A percentile compares a stretch with the other conserved stretches of the same genome.
Conservation (phyloP, 2,329 filamentous ascomycete genomes). For the Exutisphaerella laricina region DNA sequence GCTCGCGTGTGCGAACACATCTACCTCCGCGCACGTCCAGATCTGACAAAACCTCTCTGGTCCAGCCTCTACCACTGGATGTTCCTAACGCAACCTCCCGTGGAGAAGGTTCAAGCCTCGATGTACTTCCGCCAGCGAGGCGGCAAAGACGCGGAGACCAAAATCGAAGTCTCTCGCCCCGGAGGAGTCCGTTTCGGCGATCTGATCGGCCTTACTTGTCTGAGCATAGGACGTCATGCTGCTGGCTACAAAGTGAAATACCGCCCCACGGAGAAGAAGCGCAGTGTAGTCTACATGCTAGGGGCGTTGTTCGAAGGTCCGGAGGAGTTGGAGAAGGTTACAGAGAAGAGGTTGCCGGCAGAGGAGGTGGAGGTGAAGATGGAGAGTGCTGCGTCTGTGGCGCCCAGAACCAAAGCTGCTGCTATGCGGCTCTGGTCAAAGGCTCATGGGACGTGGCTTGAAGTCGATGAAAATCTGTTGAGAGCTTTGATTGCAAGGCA, state of each 20-base stretch:
- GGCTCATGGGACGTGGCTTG: too few relatives aligned
- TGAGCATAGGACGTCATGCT: not conserved
- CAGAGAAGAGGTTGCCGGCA: too few relatives aligned
- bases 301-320: conserved; percentile 14
- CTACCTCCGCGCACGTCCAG: conserved; percentile 4
- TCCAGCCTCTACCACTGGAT: conserved; percentile 9
- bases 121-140: conserved; percentile 2
- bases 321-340: conserved; percentile 6
- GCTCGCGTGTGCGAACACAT: conserved; percentile 10
- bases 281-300: conserved; percentile 10
- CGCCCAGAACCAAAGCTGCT: too few relatives aligned
- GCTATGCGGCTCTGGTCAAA: too few relatives aligned
- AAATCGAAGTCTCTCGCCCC: not conserved
- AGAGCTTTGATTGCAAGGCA: too few relatives aligned
- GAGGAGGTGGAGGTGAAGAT: too few relatives aligned
- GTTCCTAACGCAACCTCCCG: conserved; percentile 13
- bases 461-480: too few relatives aligned
- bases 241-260: not conserved
- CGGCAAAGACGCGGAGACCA: not conserved
- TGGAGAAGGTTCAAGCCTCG: conserved; percentile 2
- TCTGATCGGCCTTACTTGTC: not conserved
- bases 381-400: not conserved
- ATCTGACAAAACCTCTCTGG: not conserved
- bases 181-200: not conserved
- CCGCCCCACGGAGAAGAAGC: not conserved